A percentile compares a stretch with the other conserved stretches of the same genome.
These are phyloP conservation scores for Fagus sylvatica DNA, from an alignment of 306 rosid species.

Conservation along the genomic window DNA sequence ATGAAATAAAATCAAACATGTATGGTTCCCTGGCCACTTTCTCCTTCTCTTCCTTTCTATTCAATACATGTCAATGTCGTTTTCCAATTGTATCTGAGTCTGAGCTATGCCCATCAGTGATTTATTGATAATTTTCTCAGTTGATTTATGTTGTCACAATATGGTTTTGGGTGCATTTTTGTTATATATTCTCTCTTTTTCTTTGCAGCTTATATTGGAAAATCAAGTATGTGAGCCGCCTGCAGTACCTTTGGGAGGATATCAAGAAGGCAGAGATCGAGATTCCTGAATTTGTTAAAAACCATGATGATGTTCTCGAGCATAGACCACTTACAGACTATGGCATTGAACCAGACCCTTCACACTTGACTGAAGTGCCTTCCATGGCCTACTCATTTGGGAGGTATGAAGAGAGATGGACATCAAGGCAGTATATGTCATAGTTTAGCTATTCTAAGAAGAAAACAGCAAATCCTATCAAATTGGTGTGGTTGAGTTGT, in stretches of 20 bases:
- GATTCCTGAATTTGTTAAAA: conserved; percentile 82
- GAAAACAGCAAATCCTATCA: background rate
- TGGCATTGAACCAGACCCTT: conserved; percentile 86
- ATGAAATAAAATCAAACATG: background rate
- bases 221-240: conserved; percentile 80
- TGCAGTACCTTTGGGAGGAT: conserved; percentile 95
- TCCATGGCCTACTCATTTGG: conserved; percentile 62
- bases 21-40: background rate
- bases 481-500: background rate
- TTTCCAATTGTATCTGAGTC: background rate
- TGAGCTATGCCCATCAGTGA: background rate
- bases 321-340: conserved; percentile 92
- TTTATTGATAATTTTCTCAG: background rate
- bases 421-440: conserved; percentile 49
- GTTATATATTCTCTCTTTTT: background rate
- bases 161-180: background rate
- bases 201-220: conserved; percentile 83
- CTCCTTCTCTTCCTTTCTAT: too few relatives aligned
- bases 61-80: background rate
- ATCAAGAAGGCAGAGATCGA: conserved; percentile 75
- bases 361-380: conserved; percentile 59
- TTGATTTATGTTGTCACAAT: background rate
- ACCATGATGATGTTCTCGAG: conserved; percentile 79
- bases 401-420: conserved; percentile 76
- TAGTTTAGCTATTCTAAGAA: conserved; percentile 26